Conservation (phyloP, 2,329 filamentous ascomycete species). For the Pseudogymnoascus sp. region DNA sequence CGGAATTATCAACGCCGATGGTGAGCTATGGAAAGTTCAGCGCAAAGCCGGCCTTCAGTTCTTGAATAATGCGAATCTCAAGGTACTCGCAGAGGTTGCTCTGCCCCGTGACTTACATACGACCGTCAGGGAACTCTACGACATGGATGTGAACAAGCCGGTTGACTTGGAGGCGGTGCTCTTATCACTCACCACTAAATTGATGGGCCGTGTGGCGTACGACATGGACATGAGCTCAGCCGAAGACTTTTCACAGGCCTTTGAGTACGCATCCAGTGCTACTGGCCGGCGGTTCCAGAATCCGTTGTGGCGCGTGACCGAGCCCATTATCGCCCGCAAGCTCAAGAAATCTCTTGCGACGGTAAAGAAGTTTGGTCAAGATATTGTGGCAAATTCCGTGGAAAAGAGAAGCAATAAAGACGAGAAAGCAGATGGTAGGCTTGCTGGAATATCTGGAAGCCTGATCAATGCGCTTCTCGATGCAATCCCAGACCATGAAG, state of each 20-base stretch:
- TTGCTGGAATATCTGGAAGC: conserved; percentile 45
- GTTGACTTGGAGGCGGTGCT: conserved; percentile 56
- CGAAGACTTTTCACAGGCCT: conserved; percentile 54
- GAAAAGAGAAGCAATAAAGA: conserved; percentile 31
- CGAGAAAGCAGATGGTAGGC: conserved; percentile 22
- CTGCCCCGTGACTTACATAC: conserved; percentile 49
- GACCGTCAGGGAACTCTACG: conserved; percentile 36
- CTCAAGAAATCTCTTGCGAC: conserved; percentile 45
- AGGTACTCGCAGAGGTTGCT: conserved; percentile 49
- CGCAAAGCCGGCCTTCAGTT: conserved; percentile 56
- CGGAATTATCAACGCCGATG: conserved; percentile 62
- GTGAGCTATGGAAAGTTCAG: conserved; percentile 57
- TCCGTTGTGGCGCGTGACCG: conserved; percentile 55
- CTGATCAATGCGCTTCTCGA: conserved; percentile 57
- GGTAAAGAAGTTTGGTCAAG: conserved; percentile 50
- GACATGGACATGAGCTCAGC: conserved; percentile 61
- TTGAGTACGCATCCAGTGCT: conserved; percentile 55
- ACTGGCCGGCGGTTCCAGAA: conserved; percentile 61
- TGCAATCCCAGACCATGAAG: conserved; percentile 46
- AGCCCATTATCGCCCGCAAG: conserved; percentile 43
- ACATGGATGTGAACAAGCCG: conserved; percentile 21
- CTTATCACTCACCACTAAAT: conserved; percentile 57
- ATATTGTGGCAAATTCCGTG: conserved; percentile 51
- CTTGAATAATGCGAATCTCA: conserved; percentile 51
- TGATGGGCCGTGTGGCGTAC: conserved; percentile 65